These are phyloP conservation scores for Eucalyptus camaldulensis DNA, from an alignment of 345 rosid genomes.

Conservation along the genomic window DNA sequence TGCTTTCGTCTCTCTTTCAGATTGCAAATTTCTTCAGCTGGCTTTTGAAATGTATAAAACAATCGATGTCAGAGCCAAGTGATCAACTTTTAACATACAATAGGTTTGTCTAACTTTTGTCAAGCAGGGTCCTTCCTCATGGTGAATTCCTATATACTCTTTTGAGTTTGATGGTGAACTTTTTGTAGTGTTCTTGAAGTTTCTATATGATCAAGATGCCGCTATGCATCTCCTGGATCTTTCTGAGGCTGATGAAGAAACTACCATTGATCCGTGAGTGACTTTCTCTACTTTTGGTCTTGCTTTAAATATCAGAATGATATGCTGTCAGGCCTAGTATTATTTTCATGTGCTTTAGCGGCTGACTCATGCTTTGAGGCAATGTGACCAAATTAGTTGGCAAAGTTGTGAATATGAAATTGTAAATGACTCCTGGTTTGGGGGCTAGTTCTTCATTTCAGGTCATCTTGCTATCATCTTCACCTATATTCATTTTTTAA, in stretches of 20 bases:
- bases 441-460: background rate
- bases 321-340: background rate
- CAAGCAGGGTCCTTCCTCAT: background rate
- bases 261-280: background rate
- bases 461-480: background rate
- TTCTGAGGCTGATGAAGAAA: background rate
- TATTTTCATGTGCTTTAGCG: background rate
- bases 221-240: slow-evolving; percentile 56
- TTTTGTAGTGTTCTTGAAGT: slow-evolving; percentile 74
- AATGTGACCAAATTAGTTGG: background rate
- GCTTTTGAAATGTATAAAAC: slow-evolving; percentile 81
- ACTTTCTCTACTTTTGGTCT: background rate
- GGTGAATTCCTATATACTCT: background rate
- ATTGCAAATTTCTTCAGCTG: slow-evolving; percentile 88
- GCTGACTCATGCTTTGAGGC: background rate
- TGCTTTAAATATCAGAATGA: background rate
- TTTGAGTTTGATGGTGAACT: slow-evolving; percentile 57
- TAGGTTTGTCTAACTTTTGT: slow-evolving; percentile 27
- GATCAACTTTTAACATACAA: slow-evolving; percentile 73
- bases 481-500: background rate
- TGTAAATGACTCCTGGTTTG: background rate
- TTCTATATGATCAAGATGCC: slow-evolving; percentile 89
- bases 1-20: slow-evolving; percentile 20
- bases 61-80: slow-evolving; percentile 79
- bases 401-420: background rate